A percentile compares a stretch with the other conserved stretches of the same genome.
Evolutionary conservation across 805 yeast species (phyloP).

Genomic region (Zygoascus bituminiphila): DNA sequence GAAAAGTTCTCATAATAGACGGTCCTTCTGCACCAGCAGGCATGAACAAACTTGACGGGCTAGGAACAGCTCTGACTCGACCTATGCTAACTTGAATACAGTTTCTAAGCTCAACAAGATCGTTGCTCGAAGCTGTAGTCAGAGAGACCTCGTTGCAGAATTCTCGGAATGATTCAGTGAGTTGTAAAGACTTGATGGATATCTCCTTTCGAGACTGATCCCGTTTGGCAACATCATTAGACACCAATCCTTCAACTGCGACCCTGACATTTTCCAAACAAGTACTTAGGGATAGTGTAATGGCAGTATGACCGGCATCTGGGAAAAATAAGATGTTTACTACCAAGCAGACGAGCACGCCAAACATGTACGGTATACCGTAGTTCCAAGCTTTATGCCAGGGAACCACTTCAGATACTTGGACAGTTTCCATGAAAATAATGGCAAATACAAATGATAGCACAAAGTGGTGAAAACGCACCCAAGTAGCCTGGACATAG

Average conservation of each 20-base stretch:
- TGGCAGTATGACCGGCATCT: conserved; percentile 32
- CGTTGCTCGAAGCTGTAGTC: conserved; percentile 28
- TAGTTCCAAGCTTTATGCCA: conserved; percentile 29
- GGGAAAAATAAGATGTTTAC: conserved; percentile 34
- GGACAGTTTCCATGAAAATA: conserved; percentile 28
- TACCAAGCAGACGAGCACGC: conserved; percentile 32
- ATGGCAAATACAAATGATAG: conserved; percentile 20
- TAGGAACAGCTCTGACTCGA: conserved; percentile 37
- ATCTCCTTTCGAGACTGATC: conserved; percentile 25
- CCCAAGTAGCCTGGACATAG: conserved; percentile 36
- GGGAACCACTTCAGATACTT: conserved; percentile 18
- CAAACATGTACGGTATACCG: conserved; percentile 39
- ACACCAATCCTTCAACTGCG: conserved; percentile 14
- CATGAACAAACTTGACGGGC: conserved; percentile 3
- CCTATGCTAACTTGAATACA: conserved; percentile 34
- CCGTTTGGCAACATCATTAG: conserved; percentile 17
- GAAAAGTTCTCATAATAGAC: conserved; percentile 2
- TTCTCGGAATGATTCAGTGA: conserved; percentile 38
- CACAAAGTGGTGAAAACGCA: conserved; percentile 33
- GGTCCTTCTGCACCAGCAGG: not conserved
- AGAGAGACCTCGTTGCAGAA: conserved; percentile 35
- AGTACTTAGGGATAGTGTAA: conserved; percentile 23
- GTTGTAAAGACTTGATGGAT: conserved; percentile 26
- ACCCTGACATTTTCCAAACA: conserved; percentile 15
- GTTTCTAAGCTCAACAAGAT: conserved; percentile 34